Evolutionary conservation across 768 basidiomycete species (phyloP).

Genomic region (Russula compacta): DNA sequence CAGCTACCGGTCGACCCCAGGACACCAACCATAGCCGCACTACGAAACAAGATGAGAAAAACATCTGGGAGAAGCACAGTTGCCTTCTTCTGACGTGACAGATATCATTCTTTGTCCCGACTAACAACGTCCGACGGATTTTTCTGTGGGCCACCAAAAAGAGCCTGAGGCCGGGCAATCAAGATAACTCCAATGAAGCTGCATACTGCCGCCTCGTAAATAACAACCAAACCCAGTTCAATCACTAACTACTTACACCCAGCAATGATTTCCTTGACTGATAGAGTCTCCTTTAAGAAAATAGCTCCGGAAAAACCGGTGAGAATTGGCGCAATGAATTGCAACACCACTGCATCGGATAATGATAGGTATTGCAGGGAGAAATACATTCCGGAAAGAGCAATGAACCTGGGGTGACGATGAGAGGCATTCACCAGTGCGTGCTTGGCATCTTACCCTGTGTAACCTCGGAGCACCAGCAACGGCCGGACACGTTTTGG

Average conservation of each 20-base stretch:
- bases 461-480: constrained; percentile 48
- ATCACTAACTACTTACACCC: constrained; percentile 30
- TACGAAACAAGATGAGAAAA: constrained; percentile 21
- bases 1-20: constrained; percentile 59
- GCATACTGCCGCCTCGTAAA: constrained; percentile 31
- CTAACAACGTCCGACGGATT: constrained; percentile 17
- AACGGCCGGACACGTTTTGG: constrained; percentile 58
- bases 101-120: constrained; percentile 42
- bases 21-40: constrained; percentile 58
- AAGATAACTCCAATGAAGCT: constrained; percentile 71
- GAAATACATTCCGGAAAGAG: constrained; percentile 60
- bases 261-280: constrained; percentile 45
- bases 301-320: constrained; percentile 55
- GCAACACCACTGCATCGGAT: constrained; percentile 69
- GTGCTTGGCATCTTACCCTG: constrained; percentile 36
- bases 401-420: constrained; percentile 48
- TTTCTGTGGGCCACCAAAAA: constrained; percentile 46
- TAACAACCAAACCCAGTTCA: neutral
- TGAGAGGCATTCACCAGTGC: neutral
- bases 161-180: constrained; percentile 66
- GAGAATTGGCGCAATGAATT: constrained; percentile 62
- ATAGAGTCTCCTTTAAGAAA: constrained; percentile 52
- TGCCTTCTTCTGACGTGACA: constrained; percentile 40
- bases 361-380: constrained; percentile 68
- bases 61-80: neutral